Conservation (phyloP, 2,329 filamentous ascomycete species). For the Fusarium sublunatum region DNA sequence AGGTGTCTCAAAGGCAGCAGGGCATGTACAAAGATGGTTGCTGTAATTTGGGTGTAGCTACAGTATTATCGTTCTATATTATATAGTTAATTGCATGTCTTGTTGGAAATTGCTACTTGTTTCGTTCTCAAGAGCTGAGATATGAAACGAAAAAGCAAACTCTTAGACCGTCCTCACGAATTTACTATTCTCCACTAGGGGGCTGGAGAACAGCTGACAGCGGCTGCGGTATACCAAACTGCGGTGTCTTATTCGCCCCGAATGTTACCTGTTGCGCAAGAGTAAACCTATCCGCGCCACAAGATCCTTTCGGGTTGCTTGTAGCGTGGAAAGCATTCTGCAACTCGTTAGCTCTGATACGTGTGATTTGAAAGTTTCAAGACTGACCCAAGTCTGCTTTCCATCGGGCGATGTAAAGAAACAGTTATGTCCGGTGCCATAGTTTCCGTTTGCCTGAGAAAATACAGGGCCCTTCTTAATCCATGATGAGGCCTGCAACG, state of each 20-base stretch:
- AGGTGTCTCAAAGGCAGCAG: too few relatives aligned
- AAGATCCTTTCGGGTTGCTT: slow-evolving; percentile 6
- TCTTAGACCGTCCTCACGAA: too few relatives aligned
- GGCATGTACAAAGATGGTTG: too few relatives aligned
- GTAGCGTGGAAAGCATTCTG: slow-evolving; percentile 22
- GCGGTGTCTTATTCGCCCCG: background rate
- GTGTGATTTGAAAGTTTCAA: fast-evolving
- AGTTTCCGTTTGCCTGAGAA: slow-evolving; percentile 64
- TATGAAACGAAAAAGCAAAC: too few relatives aligned
- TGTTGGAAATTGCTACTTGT: too few relatives aligned
- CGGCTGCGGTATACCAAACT: slow-evolving; percentile 14
- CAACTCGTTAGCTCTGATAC: background rate
- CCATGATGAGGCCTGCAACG: slow-evolving; percentile 58
- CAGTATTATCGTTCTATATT: too few relatives aligned
- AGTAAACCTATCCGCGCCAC: slow-evolving; percentile 6
- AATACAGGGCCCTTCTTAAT: slow-evolving; percentile 62
- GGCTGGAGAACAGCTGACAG: slow-evolving; percentile 3
- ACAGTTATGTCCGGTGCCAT: slow-evolving; percentile 65
- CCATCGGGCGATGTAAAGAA: slow-evolving; percentile 67
- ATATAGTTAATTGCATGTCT: too few relatives aligned
- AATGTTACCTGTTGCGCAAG: slow-evolving; percentile 13
- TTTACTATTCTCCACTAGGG: slow-evolving; percentile 18
- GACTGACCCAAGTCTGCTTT: slow-evolving; percentile 58
- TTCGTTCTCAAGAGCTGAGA: too few relatives aligned
- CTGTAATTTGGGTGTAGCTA: too few relatives aligned